Base-by-base conservation (phyloP, 768 basidiomycete genomes). In the Podaxis sp. region DNA sequence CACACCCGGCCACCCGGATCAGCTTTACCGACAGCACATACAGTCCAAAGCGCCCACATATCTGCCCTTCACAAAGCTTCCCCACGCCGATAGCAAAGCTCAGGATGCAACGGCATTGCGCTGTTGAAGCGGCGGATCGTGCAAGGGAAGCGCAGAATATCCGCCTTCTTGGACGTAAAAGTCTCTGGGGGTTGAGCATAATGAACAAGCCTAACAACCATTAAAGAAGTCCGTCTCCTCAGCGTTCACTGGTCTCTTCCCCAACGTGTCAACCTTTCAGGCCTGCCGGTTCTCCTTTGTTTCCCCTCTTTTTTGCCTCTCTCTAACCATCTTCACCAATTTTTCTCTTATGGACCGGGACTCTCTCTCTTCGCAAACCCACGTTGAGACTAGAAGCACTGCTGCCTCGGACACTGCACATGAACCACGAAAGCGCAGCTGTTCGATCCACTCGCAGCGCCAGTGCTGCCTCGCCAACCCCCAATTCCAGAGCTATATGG, bases 371-470 rank as follows among this genome's bases (percentile, higher is more conserved):
- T 48, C 47, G 23, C 47, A 48, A 14, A 48, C 47, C 47, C 47
- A 23, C 5, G 1, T 48, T 21, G 21, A 21, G 23, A 48, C 25
- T 13, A 6, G 23, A 48, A 23, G 23, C 47, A 21, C 25, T 5
- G 13, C 18, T 48, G 3, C 18, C n/a, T n/a, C 42, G 0, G 32
- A 32, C 18, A 21, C 42, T 44, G 14, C n/a, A 16, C n/a, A 44
- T 6, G 42, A 7, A 9, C 42, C 18, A 32, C 13, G 27, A 10
- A 52, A 37, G 21, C 52, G 36, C 51, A 35, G 74, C 61, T 51
- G 77, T 35, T 46, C 57, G 9, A 14, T 60, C n/a, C 51, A 46
- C 4, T 5, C 23, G 5, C 38, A 44, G 16, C 50, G 59, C 28
- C 27, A 53, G 18, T 44, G 59, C 16, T 60, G 59, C 23, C 51